Conservation (phyloP, 805 yeast species). For the Myxozyma neotropica region DNA sequence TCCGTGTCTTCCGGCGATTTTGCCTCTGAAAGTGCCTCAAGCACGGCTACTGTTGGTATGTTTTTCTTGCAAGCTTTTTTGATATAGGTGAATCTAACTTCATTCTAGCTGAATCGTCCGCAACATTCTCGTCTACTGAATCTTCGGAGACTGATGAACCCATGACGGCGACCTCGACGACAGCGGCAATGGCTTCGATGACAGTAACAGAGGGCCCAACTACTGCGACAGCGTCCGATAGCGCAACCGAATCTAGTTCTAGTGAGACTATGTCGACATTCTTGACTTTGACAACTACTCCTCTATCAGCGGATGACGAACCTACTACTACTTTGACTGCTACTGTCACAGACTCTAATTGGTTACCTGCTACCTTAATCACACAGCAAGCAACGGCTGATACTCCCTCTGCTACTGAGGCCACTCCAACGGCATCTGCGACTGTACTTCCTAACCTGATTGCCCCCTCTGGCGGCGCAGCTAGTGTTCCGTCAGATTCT, state of each 20-base stretch:
- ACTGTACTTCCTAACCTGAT: conserved; percentile 72
- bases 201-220: not conserved
- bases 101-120: not conserved
- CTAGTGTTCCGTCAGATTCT: conserved; percentile 49
- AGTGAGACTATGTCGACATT: conserved; percentile 17
- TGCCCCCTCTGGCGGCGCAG: conserved; percentile 59
- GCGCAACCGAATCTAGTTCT: not conserved
- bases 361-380: conserved; percentile 52
- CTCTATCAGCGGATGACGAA: conserved; percentile 30
- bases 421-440: conserved; percentile 33
- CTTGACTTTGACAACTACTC: conserved; percentile 38
- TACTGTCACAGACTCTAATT: conserved; percentile 38
- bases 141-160: too few species aligned
- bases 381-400: conserved; percentile 40
- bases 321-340: not conserved
- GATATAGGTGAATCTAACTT: not conserved
- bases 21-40: not conserved
- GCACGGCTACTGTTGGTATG: not conserved
- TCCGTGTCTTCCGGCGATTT: not conserved
- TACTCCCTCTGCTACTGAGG: conserved; percentile 40
- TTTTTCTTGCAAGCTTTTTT: not conserved
- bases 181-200: too few species aligned
- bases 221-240: not conserved
- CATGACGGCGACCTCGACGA: too few species aligned
- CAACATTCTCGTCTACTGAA: not conserved